Conservation (phyloP, 2,329 filamentous ascomycete genomes). For the Niveomyces coronatus region DNA sequence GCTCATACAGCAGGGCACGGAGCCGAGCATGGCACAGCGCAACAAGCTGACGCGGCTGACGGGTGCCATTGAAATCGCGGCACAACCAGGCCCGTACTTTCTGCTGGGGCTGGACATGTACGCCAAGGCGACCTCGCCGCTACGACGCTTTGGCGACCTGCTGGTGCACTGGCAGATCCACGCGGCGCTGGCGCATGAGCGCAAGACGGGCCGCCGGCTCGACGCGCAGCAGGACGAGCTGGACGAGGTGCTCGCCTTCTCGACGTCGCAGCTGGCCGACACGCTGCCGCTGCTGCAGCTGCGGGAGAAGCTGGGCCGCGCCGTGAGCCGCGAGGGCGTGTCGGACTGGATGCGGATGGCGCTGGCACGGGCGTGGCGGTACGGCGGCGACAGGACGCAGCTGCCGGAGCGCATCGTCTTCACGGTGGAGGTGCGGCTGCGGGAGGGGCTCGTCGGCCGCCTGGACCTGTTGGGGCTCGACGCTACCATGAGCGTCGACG, state of each 20-base stretch:
- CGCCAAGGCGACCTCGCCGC: slow-evolving; percentile 52
- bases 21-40: slow-evolving; percentile 22
- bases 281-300: slow-evolving; percentile 41
- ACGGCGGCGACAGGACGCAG: slow-evolving; percentile 35
- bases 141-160: slow-evolving; percentile 55
- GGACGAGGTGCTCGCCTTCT: slow-evolving; percentile 36
- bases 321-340: slow-evolving; percentile 32
- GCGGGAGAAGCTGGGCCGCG: slow-evolving; percentile 40
- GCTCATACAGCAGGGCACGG: slow-evolving; percentile 19
- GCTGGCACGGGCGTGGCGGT: slow-evolving; percentile 49
- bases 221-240: slow-evolving; percentile 18
- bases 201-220: slow-evolving; percentile 19
- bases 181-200: slow-evolving; percentile 40
- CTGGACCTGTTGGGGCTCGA: slow-evolving; percentile 40
- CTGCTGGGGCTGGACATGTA: slow-evolving; percentile 51
- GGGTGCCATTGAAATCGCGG: slow-evolving; percentile 42
- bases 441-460: slow-evolving; percentile 27
- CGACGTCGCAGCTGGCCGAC: slow-evolving; percentile 27
- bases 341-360: slow-evolving; percentile 49
- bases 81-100: slow-evolving; percentile 44
- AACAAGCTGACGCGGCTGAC: slow-evolving; percentile 21
- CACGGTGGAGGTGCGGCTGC: slow-evolving; percentile 30
- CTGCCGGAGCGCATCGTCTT: slow-evolving; percentile 40
- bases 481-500: slow-evolving; percentile 30
- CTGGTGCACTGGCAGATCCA: slow-evolving; percentile 59